phyloP scores from a whole-genome alignment of 2,329 filamentous ascomycete genomes.

The Alternaria angustiovoidea region DNA sequence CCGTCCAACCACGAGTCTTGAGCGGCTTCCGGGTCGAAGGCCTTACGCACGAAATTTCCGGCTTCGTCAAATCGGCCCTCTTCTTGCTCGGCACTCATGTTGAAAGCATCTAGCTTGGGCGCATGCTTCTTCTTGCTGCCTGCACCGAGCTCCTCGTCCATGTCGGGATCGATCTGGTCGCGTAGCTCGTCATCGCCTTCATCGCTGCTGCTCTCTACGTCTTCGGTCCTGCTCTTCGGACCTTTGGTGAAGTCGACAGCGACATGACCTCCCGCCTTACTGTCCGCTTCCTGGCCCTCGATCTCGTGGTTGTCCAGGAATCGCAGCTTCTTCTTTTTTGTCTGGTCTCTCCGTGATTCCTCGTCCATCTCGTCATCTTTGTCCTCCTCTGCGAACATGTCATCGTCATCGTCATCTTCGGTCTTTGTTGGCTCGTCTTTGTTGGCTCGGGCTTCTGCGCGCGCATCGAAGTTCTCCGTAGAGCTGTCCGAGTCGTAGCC shows the following conservation, averaged over 20 bases:
- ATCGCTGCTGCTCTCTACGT: slow-evolving; percentile 67
- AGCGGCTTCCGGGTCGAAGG: slow-evolving; percentile 83
- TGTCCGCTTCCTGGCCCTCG: slow-evolving; percentile 77
- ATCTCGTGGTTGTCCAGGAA: slow-evolving; percentile 73
- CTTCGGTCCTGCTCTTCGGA: slow-evolving; percentile 58
- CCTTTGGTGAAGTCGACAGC: slow-evolving; percentile 63
- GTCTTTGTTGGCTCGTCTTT: slow-evolving; percentile 55
- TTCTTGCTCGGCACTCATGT: slow-evolving; percentile 88
- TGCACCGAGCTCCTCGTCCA: slow-evolving; percentile 86
- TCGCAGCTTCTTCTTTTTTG: slow-evolving; percentile 68
- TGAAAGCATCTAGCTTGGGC: slow-evolving; percentile 94
- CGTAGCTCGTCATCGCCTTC: slow-evolving; percentile 69
- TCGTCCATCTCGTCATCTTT: slow-evolving; percentile 63
- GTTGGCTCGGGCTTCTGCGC: slow-evolving; percentile 67
- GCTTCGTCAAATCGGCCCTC: slow-evolving; percentile 90
- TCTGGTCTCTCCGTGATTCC: slow-evolving; percentile 60
- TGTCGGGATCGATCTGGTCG: slow-evolving; percentile 70
- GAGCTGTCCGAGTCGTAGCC: slow-evolving; percentile 95
- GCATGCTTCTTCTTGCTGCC: slow-evolving; percentile 93
- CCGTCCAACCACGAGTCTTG: slow-evolving; percentile 95
- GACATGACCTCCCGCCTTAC: slow-evolving; percentile 76
- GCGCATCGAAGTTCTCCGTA: slow-evolving; percentile 85
- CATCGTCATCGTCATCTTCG: slow-evolving; percentile 64
- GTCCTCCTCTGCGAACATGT: slow-evolving; percentile 85
- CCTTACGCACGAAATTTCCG: slow-evolving; percentile 91